Evolutionary conservation across 2,329 filamentous ascomycete genomes (phyloP).

Genomic region (Albophoma yamanashiensis): DNA sequence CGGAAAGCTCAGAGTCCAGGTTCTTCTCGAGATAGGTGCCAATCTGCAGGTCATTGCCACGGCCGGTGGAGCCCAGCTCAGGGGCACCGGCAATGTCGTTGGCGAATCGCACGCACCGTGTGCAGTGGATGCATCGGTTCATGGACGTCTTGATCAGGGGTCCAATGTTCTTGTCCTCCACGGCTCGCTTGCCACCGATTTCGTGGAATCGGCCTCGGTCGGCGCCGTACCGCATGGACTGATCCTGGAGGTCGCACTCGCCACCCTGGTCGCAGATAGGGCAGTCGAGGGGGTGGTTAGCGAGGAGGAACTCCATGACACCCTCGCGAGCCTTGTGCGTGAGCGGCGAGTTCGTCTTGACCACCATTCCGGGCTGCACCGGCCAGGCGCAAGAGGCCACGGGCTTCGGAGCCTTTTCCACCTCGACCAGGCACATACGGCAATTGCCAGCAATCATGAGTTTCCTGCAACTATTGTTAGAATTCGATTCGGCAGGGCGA

Average conservation of each 20-base stretch:
- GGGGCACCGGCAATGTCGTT: constrained; percentile 95
- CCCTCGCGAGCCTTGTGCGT: constrained; percentile 97
- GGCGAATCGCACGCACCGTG: constrained; percentile 91
- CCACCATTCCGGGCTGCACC: constrained; percentile 96
- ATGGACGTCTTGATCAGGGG: constrained; percentile 98
- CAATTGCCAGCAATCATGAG: constrained; percentile 99
- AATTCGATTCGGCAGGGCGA: constrained; percentile 13
- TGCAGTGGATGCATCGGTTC: constrained; percentile 99
- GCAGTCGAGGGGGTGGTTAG: constrained; percentile 93
- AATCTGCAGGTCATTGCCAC: constrained; percentile 96
- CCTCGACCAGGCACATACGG: constrained; percentile 98
- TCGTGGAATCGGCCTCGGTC: constrained; percentile 97
- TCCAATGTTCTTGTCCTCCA: constrained; percentile 99
- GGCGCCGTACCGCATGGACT: constrained; percentile 97
- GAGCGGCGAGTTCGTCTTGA: constrained; percentile 94
- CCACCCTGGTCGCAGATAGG: constrained; percentile 98
- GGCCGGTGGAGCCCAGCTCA: constrained; percentile 86
- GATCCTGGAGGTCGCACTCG: constrained; percentile 97
- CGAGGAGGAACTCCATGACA: constrained; percentile 96
- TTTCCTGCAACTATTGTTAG: constrained; percentile 55
- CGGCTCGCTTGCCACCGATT: constrained; percentile 86
- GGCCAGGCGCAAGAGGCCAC: constrained; percentile 98
- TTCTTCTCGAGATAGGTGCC: constrained; percentile 95
- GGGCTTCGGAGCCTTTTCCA: constrained; percentile 91
- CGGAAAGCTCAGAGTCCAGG: constrained; percentile 88